Evolutionary conservation across 352 stramenopile species (phyloP).

Genomic region (Phytophthora cryptogea): DNA sequence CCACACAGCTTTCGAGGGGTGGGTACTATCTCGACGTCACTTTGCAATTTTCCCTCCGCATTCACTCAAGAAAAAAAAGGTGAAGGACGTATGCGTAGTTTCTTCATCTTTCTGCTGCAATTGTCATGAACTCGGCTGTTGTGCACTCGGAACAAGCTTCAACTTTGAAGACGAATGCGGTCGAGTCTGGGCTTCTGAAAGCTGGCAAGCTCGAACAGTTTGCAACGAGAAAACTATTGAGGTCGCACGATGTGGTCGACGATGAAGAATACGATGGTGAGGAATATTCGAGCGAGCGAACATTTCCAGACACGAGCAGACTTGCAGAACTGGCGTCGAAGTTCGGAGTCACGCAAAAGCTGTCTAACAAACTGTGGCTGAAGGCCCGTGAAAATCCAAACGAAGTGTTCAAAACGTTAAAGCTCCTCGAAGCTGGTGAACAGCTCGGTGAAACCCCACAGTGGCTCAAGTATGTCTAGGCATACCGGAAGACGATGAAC

Average conservation of each 20-base stretch:
- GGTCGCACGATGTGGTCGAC: neutral
- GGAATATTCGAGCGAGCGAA: too few relatives aligned
- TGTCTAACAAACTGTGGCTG: neutral
- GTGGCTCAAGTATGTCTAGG: neutral
- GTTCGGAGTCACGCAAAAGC: neutral
- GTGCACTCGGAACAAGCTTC: neutral
- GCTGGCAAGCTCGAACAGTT: neutral
- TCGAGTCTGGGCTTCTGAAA: too few relatives aligned
- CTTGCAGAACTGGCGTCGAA: neutral
- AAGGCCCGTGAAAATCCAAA: neutral
- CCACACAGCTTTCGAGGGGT: too few relatives aligned
- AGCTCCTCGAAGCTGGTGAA: neutral
- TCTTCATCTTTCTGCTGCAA: neutral
- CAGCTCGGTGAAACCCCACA: neutral
- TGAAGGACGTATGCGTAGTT: neutral
- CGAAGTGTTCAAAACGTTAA: neutral
- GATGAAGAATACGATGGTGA: neutral
- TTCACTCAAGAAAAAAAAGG: neutral
- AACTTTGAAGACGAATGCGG: neutral
- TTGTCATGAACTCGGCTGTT: neutral
- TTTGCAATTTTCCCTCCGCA: too few relatives aligned
- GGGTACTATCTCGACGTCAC: too few relatives aligned
- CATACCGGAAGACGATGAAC: neutral
- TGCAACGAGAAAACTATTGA: neutral
- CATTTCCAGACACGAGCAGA: neutral